Evolutionary conservation across 2,329 filamentous ascomycete species (phyloP), one percentile per base, ranked within the genome.

Genomic region (Davidsoniella australis): DNA sequence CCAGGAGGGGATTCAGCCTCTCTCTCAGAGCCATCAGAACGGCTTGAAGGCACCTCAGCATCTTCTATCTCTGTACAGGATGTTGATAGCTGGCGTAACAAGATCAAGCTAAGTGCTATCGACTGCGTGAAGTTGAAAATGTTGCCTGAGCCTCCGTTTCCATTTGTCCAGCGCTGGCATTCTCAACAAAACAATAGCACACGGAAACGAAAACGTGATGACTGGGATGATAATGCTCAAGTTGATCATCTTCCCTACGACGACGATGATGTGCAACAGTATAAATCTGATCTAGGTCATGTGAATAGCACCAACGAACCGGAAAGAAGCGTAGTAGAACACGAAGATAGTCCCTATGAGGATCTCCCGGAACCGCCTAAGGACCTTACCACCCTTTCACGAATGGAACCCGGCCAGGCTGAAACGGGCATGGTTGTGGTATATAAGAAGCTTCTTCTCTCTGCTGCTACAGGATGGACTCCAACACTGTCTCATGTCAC

Each of bases 81-180:
- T 38, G 18, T 26, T 43, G 71, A 82, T 26, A 71, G 75, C 18
- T 95, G 88, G 88, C 76, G 76, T 56, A 66, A 75, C 4, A 85
- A 78, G 56, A 80, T 95, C 53, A 72, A 68, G 9, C 77, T 94
- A 53, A 73, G 75, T 20, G 88, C 85, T 18, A 84, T 93, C 1
- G 89, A 96, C 61, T 95, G 88, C 63, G 76, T 78, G 54, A 72
- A 83, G n/a, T 73, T 83, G 26, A 73, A 71, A 4, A 66, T 85
- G 38, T 66, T 73, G 29, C 82, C 75, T 48, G 73, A 84, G 33
- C 88, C 89, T 0, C 85, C 88, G 0, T 95, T 93, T 58, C 88
- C 88, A 0, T 95, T 95, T 61, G 70, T 83, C 14, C 87, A 95
- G 62, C 75, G 84, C 43, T 95, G 88, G 89, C 85, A 94, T 62